Conservation (phyloP, 2,329 filamentous ascomycete genomes). For the Zelopaecilomyces penicillatus region DNA sequence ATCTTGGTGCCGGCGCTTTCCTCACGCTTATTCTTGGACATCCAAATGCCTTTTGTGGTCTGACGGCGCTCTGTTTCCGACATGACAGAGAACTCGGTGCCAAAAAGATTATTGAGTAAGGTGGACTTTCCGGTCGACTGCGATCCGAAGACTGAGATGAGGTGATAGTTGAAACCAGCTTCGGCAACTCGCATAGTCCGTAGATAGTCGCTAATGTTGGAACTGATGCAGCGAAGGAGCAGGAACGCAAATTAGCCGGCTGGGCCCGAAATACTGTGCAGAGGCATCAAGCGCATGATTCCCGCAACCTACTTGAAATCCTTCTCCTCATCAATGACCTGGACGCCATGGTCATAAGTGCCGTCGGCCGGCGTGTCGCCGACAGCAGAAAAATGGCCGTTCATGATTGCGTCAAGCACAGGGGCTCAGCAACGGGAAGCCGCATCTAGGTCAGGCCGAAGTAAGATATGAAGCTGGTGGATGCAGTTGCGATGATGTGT, state of each 20-base stretch:
- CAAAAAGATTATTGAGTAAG: conserved; percentile 89
- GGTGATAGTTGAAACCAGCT: conserved; percentile 96
- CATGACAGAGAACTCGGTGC: conserved; percentile 96
- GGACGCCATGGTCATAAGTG: conserved; percentile 85
- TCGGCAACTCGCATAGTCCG: conserved; percentile 69
- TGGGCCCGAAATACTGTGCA: background rate
- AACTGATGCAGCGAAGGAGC: conserved; percentile 37
- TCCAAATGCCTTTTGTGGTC: conserved; percentile 99
- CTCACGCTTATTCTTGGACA: conserved; percentile 87
- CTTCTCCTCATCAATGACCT: conserved; percentile 89
- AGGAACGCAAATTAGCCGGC: conserved; percentile 10
- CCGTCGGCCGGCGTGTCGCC: conserved; percentile 55
- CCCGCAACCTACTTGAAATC: conserved; percentile 72
- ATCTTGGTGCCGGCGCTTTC: conserved; percentile 50
- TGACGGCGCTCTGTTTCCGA: conserved; percentile 87
- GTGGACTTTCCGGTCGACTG: conserved; percentile 99
- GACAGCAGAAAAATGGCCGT: conserved; percentile 71
- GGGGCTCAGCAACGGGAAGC: conserved; percentile 4
- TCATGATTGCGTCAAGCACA: conserved; percentile 43
- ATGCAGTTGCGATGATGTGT: conserved; percentile 1
- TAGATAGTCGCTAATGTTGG: conserved; percentile 74
- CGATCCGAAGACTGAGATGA: conserved; percentile 97
- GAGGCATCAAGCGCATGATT: background rate
- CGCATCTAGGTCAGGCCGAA: conserved; percentile 5
- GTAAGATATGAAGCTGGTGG: background rate